These are phyloP conservation scores for Kodamaea leandrae DNA, from an alignment of 805 yeast genomes.

Conservation along the genomic window DNA sequence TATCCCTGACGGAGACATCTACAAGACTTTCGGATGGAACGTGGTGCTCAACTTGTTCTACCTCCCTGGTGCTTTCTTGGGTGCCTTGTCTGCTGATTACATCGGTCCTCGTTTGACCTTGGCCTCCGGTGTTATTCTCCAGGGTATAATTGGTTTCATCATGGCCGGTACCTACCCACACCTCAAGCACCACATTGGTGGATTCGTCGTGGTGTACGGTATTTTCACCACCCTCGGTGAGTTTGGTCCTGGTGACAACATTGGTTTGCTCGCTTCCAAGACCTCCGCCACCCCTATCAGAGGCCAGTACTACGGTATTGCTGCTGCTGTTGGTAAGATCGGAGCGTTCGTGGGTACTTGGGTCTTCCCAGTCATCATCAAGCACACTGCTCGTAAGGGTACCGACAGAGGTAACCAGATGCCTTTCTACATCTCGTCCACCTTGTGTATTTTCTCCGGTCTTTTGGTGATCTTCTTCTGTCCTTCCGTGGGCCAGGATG, in stretches of 20 bases:
- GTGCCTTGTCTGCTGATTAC: conserved; percentile 83
- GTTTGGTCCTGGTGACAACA: conserved; percentile 91
- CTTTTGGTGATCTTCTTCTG: conserved; percentile 63
- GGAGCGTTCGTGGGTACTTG: conserved; percentile 93
- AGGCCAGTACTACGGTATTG: conserved; percentile 87
- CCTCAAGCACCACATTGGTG: conserved; percentile 64
- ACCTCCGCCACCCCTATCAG: conserved; percentile 83
- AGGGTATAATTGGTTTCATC: conserved; percentile 76
- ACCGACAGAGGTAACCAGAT: conserved; percentile 60
- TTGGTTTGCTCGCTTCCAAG: conserved; percentile 84
- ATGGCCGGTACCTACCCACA: conserved; percentile 70
- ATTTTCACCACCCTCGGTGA: conserved; percentile 86
- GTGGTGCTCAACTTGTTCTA: conserved; percentile 84
- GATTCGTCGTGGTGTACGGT: conserved; percentile 84
- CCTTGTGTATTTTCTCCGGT: conserved; percentile 73
- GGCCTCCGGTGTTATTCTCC: conserved; percentile 62
- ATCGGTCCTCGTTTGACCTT: conserved; percentile 88
- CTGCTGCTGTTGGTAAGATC: conserved; percentile 87
- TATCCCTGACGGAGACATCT: conserved; percentile 59
- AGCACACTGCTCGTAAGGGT: conserved; percentile 48
- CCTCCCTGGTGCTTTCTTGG: conserved; percentile 84
- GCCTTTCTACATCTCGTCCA: conserved; percentile 80
- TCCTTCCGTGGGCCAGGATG: conserved; percentile 82
- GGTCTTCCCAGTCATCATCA: conserved; percentile 78
- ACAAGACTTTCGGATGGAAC: conserved; percentile 87